Evolutionary conservation across 768 basidiomycete species (phyloP), one percentile per base, ranked within the genome.

Genomic region (Xerocomus potaroensis): DNA sequence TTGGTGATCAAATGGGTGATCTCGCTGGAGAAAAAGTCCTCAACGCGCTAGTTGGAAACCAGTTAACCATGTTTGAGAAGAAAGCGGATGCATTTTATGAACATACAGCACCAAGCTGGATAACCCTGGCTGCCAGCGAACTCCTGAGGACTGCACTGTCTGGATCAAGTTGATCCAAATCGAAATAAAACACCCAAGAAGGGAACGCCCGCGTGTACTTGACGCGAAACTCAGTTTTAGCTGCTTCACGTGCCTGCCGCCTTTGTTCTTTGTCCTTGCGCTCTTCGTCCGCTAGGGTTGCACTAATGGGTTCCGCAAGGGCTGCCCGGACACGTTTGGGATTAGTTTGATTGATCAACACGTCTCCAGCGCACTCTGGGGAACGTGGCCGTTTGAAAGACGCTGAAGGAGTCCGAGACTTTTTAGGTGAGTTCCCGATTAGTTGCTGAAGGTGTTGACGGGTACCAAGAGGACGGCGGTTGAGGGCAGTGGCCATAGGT

Each of bases 161-260:
- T 16, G 69, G 66, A 41, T 72, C 68, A 24, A 69, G 70, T 33
- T 67, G 57, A 56, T 79, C 76, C 49, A 82, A 65, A 61, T 96
- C 92, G 61, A 97, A 86, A 66, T 91, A 86, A 66, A 98, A 95
- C 15, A 74, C 78, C 73, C 85, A 91, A 21, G 67, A 69, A 2
- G 91, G 91, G 69, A 98, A 96, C 18, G 87, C 88, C 42, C 80
- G 79, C 45, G 76, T 78, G 67, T 92, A 97, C 71, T 92, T 96
- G 39, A 79, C 68, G 59, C 78, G 80, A 72, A 91, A 98, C 55
- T 89, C 85, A 5, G 72, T 70, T 51, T 83, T 78, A 53, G 74
- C 73, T 49, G 74, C 71, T 53, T 81, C 77, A 23, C 79, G 73
- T 50, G 78, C 77, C 4, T 70, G 64, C 24, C 73, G 67, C 44